Evolutionary conservation across 257 asterid species (phyloP).

Genomic region (Paraleonurus japonicus): DNA sequence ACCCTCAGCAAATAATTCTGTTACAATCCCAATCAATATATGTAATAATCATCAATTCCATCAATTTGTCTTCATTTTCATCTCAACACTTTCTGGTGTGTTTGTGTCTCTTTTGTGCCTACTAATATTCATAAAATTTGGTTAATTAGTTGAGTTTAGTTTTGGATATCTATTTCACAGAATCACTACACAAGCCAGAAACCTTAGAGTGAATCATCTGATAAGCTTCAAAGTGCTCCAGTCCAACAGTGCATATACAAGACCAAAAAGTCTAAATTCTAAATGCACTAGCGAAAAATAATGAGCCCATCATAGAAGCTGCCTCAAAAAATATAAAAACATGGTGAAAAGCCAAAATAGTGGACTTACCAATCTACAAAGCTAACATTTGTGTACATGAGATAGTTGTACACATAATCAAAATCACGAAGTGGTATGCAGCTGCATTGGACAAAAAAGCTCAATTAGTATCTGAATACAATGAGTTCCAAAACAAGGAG

Average conservation of each 20-base stretch:
- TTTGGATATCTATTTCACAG: not conserved
- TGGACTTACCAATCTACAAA: slow-evolving; percentile 83
- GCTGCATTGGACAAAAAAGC: slow-evolving; percentile 56
- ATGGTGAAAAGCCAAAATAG: slow-evolving; percentile 5
- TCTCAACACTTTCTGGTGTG: slow-evolving; percentile 4
- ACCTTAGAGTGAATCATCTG: not conserved
- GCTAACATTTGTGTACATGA: slow-evolving; percentile 92
- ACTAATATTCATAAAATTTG: not conserved
- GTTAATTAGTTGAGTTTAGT: not conserved
- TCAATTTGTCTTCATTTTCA: slow-evolving; percentile 9
- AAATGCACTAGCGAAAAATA: not conserved
- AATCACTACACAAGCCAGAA: not conserved
- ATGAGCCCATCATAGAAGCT: not conserved
- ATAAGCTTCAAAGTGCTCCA: slow-evolving; percentile 1
- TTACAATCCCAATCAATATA: not conserved
- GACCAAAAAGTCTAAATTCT: not conserved
- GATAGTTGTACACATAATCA: slow-evolving; percentile 86
- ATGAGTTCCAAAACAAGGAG: slow-evolving; percentile 11
- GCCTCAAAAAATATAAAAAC: slow-evolving; percentile 7
- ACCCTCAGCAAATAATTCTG: not conserved
- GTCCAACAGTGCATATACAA: not conserved
- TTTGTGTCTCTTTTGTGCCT: not conserved
- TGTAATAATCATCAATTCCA: not conserved
- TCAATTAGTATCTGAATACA: slow-evolving; percentile 29
- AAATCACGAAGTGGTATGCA: slow-evolving; percentile 88